Evolutionary conservation across 441 rosid genomes (phyloP).

Genomic region (Iberis amara): DNA sequence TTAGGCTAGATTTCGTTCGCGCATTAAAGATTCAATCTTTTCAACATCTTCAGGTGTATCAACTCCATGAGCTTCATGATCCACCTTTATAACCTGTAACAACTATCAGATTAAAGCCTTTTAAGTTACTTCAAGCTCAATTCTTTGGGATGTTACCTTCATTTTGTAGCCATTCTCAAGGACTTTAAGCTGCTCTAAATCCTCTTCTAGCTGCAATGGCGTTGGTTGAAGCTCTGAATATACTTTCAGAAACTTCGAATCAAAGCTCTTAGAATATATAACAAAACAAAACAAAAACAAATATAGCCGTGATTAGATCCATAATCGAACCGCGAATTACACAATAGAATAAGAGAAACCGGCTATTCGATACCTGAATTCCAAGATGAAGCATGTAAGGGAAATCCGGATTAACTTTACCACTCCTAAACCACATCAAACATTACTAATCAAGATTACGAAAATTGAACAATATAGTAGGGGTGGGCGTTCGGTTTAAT

Average conservation of each 20-base stretch:
- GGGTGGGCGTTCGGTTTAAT: too few relatives aligned
- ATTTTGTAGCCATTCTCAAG: slow-evolving; percentile 94
- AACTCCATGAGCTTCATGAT: slow-evolving; percentile 85
- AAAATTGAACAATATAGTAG: too few relatives aligned
- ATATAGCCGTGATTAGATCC: background rate
- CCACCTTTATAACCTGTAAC: slow-evolving; percentile 76
- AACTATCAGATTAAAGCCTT: background rate
- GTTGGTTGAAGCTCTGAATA: slow-evolving; percentile 81
- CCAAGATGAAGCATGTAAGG: slow-evolving; percentile 94
- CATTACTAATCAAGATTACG: too few relatives aligned
- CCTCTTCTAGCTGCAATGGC: slow-evolving; percentile 84
- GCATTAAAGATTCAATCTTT: slow-evolving; percentile 66
- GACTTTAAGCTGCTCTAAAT: slow-evolving; percentile 92
- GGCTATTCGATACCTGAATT: slow-evolving; percentile 54
- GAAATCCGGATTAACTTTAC: slow-evolving; percentile 66
- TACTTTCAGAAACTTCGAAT: slow-evolving; percentile 70
- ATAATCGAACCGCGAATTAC: background rate
- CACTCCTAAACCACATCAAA: slow-evolving; percentile 39
- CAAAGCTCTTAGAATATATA: slow-evolving; percentile 56
- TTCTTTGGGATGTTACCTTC: slow-evolving; percentile 49
- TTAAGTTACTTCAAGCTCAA: background rate
- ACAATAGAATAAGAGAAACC: background rate
- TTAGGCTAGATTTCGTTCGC: slow-evolving; percentile 41
- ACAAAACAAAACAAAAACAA: slow-evolving; percentile 9
- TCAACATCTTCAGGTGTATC: slow-evolving; percentile 72